Conservation (phyloP, 2,329 filamentous ascomycete species). For the Paradendryphiella salina region DNA sequence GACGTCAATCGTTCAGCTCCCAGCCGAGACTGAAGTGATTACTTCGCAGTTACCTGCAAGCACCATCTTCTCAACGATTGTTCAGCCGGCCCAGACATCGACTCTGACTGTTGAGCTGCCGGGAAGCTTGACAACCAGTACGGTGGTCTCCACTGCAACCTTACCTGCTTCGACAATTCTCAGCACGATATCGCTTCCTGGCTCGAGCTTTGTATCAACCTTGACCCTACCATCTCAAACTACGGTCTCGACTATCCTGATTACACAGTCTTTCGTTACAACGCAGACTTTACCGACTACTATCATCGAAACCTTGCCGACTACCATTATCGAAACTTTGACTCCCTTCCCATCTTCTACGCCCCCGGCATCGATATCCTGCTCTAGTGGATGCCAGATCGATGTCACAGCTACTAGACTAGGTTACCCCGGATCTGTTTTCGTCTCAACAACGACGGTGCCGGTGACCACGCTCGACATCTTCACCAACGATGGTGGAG, state of each 20-base stretch:
- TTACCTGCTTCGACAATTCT: constrained; percentile 11
- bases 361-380: constrained; percentile 25
- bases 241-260: constrained; percentile 20
- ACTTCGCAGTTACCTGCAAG: constrained; percentile 10
- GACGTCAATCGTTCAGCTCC: constrained; percentile 22
- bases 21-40: constrained; percentile 18
- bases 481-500: constrained; percentile 20
- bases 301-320: constrained; percentile 2
- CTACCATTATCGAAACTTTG: neutral
- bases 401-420: constrained; percentile 38
- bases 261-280: constrained; percentile 21
- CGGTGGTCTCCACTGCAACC: constrained; percentile 27
- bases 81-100: constrained; percentile 17
- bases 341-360: constrained; percentile 22
- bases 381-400: constrained; percentile 36
- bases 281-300: constrained; percentile 30
- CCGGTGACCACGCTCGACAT: constrained; percentile 32
- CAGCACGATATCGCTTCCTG: constrained; percentile 15
- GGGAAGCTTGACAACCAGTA: constrained; percentile 26
- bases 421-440: constrained; percentile 34
- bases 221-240: constrained; percentile 34
- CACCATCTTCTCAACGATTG: constrained; percentile 13
- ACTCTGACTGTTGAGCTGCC: constrained; percentile 13
- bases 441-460: constrained; percentile 17
- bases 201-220: constrained; percentile 22